A percentile compares a stretch with the other conserved stretches of the same genome.
These are phyloP conservation scores for Macrocystidia cucumis DNA, from an alignment of 1,284 basidiomycete species.

Conservation along the genomic window DNA sequence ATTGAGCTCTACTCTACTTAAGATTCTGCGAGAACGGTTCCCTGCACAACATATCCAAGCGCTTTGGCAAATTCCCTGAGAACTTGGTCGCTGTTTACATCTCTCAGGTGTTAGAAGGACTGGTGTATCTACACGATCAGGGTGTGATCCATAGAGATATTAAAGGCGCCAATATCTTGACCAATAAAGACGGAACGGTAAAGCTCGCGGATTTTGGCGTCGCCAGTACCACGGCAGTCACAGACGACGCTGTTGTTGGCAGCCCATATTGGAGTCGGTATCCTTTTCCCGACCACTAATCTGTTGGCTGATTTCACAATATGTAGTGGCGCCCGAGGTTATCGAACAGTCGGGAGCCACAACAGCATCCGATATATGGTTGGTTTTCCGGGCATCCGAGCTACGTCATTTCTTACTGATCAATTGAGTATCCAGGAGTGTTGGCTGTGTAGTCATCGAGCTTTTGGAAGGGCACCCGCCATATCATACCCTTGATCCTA, in stretches of 20 bases:
- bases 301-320: conserved; percentile 6
- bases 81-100: conserved; percentile 95
- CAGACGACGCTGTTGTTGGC: conserved; percentile 88
- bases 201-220: conserved; percentile 96
- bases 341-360: conserved; percentile 97
- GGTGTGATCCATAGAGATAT: conserved; percentile 99
- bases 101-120: conserved; percentile 86
- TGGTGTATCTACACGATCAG: conserved; percentile 94
- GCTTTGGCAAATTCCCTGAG: conserved; percentile 98
- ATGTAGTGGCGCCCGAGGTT: conserved; percentile 90
- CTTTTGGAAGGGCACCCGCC: conserved; percentile 94
- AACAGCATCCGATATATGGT: conserved; percentile 97
- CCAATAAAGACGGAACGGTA: conserved; percentile 97
- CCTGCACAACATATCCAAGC: conserved; percentile 90
- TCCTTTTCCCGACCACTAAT: conserved; percentile 10
- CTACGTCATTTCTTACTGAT: conserved; percentile 5
- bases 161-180: conserved; percentile 95
- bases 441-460: conserved; percentile 96
- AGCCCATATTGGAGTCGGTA: conserved; percentile 94
- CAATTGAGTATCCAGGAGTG: conserved; percentile 50
- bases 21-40: conserved; percentile 98
- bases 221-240: conserved; percentile 65
- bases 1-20: conserved; percentile 6
- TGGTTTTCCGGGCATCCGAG: conserved; percentile 14
- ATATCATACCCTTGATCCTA: conserved; percentile 92